phyloP scores from a whole-genome alignment of 352 stramenopile species.

The Phytophthora melonis region DNA sequence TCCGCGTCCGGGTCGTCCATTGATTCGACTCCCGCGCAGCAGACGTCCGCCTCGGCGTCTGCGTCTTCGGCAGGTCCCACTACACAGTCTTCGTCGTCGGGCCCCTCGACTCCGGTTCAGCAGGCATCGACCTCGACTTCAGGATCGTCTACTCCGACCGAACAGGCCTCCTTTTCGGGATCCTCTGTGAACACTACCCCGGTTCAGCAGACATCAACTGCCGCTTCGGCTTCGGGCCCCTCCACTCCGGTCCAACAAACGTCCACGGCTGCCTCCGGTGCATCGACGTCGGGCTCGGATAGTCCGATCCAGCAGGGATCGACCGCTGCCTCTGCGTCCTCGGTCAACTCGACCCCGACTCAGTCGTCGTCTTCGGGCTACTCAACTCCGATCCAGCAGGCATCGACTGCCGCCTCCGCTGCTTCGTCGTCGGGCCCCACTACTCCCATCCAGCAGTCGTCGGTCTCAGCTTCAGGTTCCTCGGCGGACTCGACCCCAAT shows the following conservation, averaged over 20 bases:
- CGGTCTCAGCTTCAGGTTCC: constrained; percentile 6
- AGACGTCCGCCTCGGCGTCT: constrained; percentile 9
- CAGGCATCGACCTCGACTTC: constrained; percentile 12
- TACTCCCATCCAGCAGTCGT: constrained; percentile 1
- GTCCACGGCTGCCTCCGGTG: constrained; percentile 12
- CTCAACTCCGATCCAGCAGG: not conserved
- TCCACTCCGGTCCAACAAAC: not conserved
- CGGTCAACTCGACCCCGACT: not conserved
- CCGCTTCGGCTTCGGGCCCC: not conserved
- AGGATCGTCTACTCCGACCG: not conserved
- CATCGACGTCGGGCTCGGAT: not conserved
- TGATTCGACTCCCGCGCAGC: constrained; percentile 5
- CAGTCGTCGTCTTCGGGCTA: not conserved
- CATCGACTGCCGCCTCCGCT: constrained; percentile 15
- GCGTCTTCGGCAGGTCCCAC: not conserved
- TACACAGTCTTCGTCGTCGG: not conserved
- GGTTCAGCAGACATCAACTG: not conserved
- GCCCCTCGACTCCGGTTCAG: not conserved
- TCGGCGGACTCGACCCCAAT: not conserved
- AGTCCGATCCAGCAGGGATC: constrained; percentile 3
- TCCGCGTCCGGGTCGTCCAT: constrained; percentile 10
- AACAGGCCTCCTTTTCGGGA: not conserved
- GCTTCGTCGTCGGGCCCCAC: not conserved
- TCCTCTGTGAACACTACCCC: constrained; percentile 1
- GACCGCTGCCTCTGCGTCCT: constrained; percentile 2